phyloP scores from a whole-genome alignment of 495 filamentous ascomycete species.

The Cercophora newfieldiana region DNA sequence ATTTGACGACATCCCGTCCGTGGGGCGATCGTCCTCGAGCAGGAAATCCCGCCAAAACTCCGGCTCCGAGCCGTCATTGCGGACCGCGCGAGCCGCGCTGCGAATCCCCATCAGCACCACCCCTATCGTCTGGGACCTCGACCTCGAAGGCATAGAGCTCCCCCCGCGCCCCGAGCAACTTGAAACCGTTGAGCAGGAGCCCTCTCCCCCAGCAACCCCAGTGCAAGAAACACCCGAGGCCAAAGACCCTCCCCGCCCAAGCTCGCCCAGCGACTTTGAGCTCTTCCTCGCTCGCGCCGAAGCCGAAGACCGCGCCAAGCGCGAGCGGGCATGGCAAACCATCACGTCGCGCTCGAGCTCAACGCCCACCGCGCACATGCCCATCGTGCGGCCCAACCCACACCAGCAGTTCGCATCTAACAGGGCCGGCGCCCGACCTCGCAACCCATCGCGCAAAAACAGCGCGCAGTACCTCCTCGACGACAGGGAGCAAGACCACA shows the following conservation, averaged over 20 bases:
- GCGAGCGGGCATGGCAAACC: constrained; percentile 18
- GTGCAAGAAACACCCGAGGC: background rate
- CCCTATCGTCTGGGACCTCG: background rate
- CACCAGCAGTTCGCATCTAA: background rate
- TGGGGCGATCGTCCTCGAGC: too few species aligned
- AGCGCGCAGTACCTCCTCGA: too few species aligned
- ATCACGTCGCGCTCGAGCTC: background rate
- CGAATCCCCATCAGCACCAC: background rate
- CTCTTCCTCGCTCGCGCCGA: constrained; percentile 33
- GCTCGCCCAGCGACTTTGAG: constrained; percentile 27
- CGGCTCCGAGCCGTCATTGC: too few species aligned
- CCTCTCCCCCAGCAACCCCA: background rate
- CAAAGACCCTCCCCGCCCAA: too few species aligned
- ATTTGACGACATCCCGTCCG: too few species aligned
- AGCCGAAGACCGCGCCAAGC: constrained; percentile 26
- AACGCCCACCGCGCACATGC: background rate
- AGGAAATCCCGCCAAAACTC: too few species aligned
- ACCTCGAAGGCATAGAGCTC: background rate
- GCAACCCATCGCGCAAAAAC: too few species aligned
- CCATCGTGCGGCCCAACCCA: background rate
- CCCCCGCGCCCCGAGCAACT: background rate
- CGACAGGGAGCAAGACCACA: too few species aligned
- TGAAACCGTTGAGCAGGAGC: background rate
- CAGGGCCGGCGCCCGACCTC: background rate
- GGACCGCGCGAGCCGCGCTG: background rate